Conservation (phyloP, 345 rosid species). For the Lepidium aucheri region DNA sequence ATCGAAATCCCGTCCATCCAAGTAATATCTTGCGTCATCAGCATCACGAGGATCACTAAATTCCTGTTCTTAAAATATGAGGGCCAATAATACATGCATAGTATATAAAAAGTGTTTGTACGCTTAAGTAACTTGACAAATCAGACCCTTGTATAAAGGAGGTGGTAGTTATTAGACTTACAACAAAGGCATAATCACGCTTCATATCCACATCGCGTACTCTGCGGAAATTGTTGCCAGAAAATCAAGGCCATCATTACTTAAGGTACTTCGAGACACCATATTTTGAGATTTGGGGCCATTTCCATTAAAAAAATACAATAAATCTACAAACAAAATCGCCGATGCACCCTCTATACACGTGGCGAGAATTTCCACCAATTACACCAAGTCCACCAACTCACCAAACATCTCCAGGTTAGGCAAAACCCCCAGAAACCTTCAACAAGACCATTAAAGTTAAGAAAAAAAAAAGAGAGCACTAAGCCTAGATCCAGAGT, state of each 20-base stretch:
- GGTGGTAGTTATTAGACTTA: slow-evolving; percentile 24
- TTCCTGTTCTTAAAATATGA: slow-evolving; percentile 49
- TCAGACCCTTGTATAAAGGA: neutral
- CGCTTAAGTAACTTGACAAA: neutral
- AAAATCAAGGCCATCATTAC: slow-evolving; percentile 99
- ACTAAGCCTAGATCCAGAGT: slow-evolving; percentile 24
- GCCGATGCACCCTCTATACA: slow-evolving; percentile 29
- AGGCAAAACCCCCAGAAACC: slow-evolving; percentile 87
- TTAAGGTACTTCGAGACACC: slow-evolving; percentile 84
- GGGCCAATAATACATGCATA: neutral
- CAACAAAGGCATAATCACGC: slow-evolving; percentile 99
- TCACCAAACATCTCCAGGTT: slow-evolving; percentile 94
- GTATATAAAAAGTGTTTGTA: neutral
- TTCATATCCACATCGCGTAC: slow-evolving; percentile 98
- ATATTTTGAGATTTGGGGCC: slow-evolving; percentile 67
- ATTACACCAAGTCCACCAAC: slow-evolving; percentile 84
- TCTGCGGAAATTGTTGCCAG: slow-evolving; percentile 96
- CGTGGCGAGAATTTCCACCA: slow-evolving; percentile 31
- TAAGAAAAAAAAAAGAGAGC: slow-evolving; percentile 40
- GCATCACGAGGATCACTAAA: slow-evolving; percentile 94
- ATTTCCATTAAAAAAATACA: slow-evolving; percentile 70
- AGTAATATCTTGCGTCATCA: slow-evolving; percentile 77
- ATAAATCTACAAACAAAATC: slow-evolving; percentile 39
- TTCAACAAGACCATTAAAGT: slow-evolving; percentile 97
- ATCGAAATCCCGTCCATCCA: slow-evolving; percentile 75